phyloP scores from a whole-genome alignment of 495 filamentous ascomycete species.

The Penicillium manginii region DNA sequence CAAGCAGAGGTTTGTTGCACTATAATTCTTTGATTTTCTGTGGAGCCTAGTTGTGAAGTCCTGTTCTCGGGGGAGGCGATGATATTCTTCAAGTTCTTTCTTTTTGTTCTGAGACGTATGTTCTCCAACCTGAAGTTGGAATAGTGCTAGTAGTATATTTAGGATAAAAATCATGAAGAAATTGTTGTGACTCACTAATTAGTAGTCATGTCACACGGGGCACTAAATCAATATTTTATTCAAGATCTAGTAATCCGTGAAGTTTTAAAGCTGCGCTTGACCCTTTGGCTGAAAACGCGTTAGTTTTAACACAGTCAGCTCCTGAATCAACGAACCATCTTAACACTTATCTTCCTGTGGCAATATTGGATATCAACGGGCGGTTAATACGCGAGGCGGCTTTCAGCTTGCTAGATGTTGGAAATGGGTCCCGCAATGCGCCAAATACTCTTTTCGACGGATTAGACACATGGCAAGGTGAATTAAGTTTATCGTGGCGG shows the following conservation, averaged over 20 bases:
- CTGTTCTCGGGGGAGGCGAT: not conserved
- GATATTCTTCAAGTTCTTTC: not conserved
- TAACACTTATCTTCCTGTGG: no score
- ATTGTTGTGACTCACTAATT: not conserved
- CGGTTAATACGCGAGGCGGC: no score
- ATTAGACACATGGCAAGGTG: no score
- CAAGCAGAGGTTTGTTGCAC: not conserved
- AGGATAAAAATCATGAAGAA: not conserved
- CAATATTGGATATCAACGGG: no score
- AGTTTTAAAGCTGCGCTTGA: not conserved
- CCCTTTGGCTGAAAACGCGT: not conserved
- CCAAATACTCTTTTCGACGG: no score
- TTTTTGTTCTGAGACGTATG: not conserved
- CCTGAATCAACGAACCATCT: not conserved
- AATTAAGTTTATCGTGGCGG: no score
- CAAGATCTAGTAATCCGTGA: not conserved
- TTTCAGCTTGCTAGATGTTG: no score
- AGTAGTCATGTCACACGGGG: not conserved
- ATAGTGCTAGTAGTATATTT: no score
- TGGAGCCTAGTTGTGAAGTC: not conserved
- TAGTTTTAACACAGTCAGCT: not conserved
- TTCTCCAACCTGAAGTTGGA: no score
- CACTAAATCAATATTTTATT: not conserved
- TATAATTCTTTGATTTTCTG: not conserved
- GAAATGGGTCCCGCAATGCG: no score